Percentiles rank a stretch among this genome's conserved stretches.
phyloP scores from a whole-genome alignment of 2,329 filamentous ascomycete genomes.

The Aspergillus clavatus region DNA sequence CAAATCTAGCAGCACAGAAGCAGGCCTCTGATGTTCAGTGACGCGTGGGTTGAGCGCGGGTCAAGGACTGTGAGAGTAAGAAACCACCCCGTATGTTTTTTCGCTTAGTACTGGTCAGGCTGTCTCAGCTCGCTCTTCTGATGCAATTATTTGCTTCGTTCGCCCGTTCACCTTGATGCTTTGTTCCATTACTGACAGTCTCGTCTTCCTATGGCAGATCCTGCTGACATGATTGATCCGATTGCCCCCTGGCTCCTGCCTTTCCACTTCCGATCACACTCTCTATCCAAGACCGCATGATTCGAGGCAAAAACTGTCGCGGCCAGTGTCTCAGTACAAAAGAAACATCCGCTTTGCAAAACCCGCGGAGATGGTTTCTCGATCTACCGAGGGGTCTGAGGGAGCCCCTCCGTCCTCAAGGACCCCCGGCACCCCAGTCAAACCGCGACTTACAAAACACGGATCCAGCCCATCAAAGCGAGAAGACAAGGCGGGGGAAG shows the following conservation, averaged over 20 bases:
- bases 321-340: conserved; percentile 1
- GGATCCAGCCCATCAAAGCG: conserved; percentile 44
- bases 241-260: conserved; percentile 31
- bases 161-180: neutral
- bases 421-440: conserved; percentile 33
- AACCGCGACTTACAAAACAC: conserved; percentile 34
- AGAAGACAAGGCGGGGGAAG: conserved; percentile 44
- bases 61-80: conserved; percentile 23
- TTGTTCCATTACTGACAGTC: conserved; percentile 10
- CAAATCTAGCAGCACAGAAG: conserved; percentile 1
- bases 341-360: neutral
- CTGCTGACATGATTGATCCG: conserved; percentile 32
- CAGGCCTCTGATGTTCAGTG: conserved; percentile 17
- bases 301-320: conserved; percentile 12
- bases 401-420: conserved; percentile 32
- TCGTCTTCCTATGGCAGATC: conserved; percentile 12
- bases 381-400: conserved; percentile 35
- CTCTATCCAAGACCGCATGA: conserved; percentile 21
- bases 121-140: neutral
- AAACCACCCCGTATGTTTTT: conserved; percentile 22
- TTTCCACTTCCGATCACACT: conserved; percentile 20
- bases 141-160: neutral
- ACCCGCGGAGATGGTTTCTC: conserved; percentile 35
- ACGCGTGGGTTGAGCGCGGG: conserved; percentile 15
- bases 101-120: conserved; percentile 19